Conservation (phyloP, 768 basidiomycete genomes). For the Mycena crocata region DNA sequence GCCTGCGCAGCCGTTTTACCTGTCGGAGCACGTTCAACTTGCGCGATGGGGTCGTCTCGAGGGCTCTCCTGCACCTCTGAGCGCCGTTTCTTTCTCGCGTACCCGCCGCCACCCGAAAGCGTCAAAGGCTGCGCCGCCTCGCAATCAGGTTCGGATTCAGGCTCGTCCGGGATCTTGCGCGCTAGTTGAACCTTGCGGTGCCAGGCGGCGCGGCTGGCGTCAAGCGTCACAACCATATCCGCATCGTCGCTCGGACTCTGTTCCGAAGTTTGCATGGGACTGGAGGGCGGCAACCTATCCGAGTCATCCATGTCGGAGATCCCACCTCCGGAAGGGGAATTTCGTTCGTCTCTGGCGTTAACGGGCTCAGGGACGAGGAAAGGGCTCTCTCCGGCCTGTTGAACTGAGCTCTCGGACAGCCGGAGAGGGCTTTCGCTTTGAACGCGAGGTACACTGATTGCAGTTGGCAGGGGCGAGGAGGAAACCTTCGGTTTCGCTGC, state of each 20-base stretch:
- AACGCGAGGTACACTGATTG: too few relatives aligned
- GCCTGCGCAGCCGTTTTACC: too few relatives aligned
- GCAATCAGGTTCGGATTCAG: not conserved
- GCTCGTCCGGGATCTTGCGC: conserved; percentile 27
- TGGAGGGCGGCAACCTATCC: not conserved
- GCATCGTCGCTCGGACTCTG: not conserved
- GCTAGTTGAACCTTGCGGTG: conserved; percentile 21
- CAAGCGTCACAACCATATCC: conserved; percentile 21
- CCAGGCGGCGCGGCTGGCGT: conserved; percentile 7
- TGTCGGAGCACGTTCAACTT: too few relatives aligned
- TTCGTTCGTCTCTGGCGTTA: not conserved
- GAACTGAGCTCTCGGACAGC: not conserved
- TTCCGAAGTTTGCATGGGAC: not conserved
- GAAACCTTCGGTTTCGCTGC: not conserved
- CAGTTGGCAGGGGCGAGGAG: not conserved
- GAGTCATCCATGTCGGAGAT: not conserved
- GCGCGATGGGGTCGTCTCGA: too few relatives aligned
- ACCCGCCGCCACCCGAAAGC: not conserved
- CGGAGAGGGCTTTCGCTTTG: too few relatives aligned
- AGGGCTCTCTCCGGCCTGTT: conserved; percentile 15
- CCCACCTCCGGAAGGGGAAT: not conserved
- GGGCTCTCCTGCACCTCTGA: conserved; percentile 16
- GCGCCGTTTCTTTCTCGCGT: conserved; percentile 52
- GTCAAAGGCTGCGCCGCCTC: too few relatives aligned
- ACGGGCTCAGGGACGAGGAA: conserved; percentile 12